These are phyloP conservation scores for Globisporangium echinulatum DNA, from an alignment of 352 stramenopile species.

Conservation along the genomic window DNA sequence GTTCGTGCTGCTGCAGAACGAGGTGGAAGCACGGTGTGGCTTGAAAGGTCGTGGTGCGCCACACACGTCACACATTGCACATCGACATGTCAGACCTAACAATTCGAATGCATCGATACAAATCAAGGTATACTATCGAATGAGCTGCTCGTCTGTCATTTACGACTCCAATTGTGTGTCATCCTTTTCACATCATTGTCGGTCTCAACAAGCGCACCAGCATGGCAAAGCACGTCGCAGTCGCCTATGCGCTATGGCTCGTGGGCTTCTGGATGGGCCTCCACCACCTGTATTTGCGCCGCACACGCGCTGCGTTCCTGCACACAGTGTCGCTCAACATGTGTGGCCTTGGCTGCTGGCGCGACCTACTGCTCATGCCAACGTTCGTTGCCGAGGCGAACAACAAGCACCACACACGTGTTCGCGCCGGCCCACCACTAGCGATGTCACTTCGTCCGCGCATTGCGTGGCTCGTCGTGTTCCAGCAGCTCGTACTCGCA, in stretches of 20 bases:
- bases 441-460: conserved; percentile 13
- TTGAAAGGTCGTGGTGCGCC: neutral
- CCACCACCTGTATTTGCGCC: conserved; percentile 19
- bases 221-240: too few species aligned
- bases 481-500: conserved; percentile 8
- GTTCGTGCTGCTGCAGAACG: neutral
- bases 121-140: too few species aligned
- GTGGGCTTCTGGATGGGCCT: conserved; percentile 17
- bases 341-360: conserved; percentile 14
- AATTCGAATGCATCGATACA: too few species aligned
- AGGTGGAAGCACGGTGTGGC: neutral
- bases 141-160: too few species aligned
- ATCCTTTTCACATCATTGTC: too few species aligned
- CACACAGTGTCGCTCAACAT: conserved; percentile 15
- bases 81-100: neutral
- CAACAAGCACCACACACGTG: neutral
- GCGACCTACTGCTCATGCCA: conserved; percentile 16
- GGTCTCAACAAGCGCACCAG: too few species aligned
- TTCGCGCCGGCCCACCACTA: too few species aligned
- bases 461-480: conserved; percentile 8
- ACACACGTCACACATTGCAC: neutral
- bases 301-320: conserved; percentile 14
- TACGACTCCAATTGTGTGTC: neutral
- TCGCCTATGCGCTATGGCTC: conserved; percentile 17
- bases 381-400: conserved; percentile 15